Evolutionary conservation across 208 protist genomes (phyloP), one percentile per base, ranked within the genome.

Genomic region (Jaenimonas drosophilae): DNA sequence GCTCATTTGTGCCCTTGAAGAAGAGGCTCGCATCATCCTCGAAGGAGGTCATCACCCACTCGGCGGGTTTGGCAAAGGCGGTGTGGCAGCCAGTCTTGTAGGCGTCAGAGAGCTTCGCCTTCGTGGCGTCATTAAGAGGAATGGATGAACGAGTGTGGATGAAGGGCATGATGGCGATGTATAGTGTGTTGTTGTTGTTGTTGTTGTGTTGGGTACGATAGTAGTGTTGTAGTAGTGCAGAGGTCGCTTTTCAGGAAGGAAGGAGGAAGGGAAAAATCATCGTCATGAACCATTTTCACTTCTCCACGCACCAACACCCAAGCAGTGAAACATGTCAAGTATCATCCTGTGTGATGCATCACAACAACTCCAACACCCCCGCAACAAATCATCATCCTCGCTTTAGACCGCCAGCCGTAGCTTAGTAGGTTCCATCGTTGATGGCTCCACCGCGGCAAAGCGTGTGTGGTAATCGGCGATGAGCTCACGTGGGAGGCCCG

Each of bases 401-500:
- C 26, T 14, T 31, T 27, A 23, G 3, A 17, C 19, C 12, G 25
- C 32, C 30, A 28, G n/a, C 12, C 12, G 27, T 20, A 52, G 26
- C n/a, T n/a, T 20, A 2, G 28, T 16, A 28, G 56, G 16, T 29
- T 21, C 41, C 39, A 50, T 31, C 12, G 52, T 39, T 20, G 52
- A 24, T 34, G 11, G 31, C 31, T 32, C 42, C 16, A 34, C 7
- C 12, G 26, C 42, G 33, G 49, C 41, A 4, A 58, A 33, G 3
- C 20, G 25, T 2, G 47, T 30, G 6, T 54, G 49, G 2, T 52
- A 54, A 17, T 39, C 43, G 16, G 59, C 52, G 11, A 84, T 32
- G 2, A 67, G 20, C 27, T 82, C 76, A 26, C 77, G 70, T 19
- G 83, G 76, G 34, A 91, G 54, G 12, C 59, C 51, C 4, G 78